Evolutionary conservation across 805 yeast genomes (phyloP).

Genomic region (Ogataea corticis): DNA sequence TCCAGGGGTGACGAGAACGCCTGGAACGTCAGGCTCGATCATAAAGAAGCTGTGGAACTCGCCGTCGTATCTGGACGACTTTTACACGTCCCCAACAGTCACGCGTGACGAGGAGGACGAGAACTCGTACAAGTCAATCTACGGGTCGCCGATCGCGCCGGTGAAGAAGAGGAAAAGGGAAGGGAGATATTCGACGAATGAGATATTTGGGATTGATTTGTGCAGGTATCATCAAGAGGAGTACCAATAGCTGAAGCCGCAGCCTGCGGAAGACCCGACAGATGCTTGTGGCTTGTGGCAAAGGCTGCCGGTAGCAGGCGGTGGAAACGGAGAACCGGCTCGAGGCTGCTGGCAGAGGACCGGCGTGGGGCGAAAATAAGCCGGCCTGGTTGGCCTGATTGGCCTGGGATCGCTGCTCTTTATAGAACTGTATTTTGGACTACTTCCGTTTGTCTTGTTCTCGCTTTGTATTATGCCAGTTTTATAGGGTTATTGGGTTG

Average conservation of each 20-base stretch:
- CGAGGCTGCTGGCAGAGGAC: no score
- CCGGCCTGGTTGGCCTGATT: no score
- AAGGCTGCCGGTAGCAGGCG: no score
- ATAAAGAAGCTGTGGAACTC: constrained; percentile 61
- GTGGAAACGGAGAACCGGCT: no score
- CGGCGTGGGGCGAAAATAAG: no score
- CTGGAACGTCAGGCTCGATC: constrained; percentile 35
- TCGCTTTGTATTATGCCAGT: no score
- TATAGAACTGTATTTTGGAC: constrained; percentile 4
- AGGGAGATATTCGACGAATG: constrained; percentile 39
- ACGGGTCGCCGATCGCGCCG: constrained; percentile 38
- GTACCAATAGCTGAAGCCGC: no score
- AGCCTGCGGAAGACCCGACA: no score
- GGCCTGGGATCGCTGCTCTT: no score
- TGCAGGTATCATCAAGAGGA: constrained; percentile 38
- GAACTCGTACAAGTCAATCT: constrained; percentile 27
- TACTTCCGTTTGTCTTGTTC: not conserved
- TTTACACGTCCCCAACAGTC: constrained; percentile 53
- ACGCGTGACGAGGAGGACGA: constrained; percentile 30
- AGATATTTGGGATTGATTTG: constrained; percentile 59
- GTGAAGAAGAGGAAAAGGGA: constrained; percentile 22
- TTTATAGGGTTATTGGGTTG: no score
- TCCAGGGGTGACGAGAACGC: constrained; percentile 26
- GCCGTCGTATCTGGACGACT: constrained; percentile 67
- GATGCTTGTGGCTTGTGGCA: no score